Evolutionary conservation across 2,329 filamentous ascomycete species (phyloP), one percentile per base, ranked within the genome.

Genomic region (Claviceps arundinis): DNA sequence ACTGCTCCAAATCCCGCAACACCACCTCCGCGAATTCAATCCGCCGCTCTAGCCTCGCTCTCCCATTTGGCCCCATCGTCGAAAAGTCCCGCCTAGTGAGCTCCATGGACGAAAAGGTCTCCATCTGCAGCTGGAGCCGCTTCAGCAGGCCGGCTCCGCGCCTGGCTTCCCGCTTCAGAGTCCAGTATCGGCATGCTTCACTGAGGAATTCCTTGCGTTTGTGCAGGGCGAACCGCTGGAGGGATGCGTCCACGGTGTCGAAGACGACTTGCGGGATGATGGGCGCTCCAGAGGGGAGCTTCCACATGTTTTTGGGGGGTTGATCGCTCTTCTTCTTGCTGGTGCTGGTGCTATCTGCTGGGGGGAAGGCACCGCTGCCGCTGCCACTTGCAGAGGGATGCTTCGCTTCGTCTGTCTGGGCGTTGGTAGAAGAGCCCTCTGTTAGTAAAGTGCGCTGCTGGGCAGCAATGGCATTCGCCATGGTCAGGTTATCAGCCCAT

Each of bases 151-250:
- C 89, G 34, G 93, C 93, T 47, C 93, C 93, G 54, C 93, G 80
- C 37, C 93, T 82, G 56, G 91, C 87, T 67, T 98, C 93, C 52
- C 93, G 82, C 71, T 98, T 98, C 56, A 98, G 69, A 0, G 93
- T 97, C 93, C 93, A 98, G 69, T 97, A 98, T 60, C 89, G 89
- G 70, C 91, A 97, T 2, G 87, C 87, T 66, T 96, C 91, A 53
- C 89, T 85, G 2, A 94, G 84, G 65, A 89, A 98, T 55, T 96
- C 90, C 64, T 94, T 95, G 50, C 89, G 82, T 64, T 93, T 94
- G 34, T 85, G 81, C 53, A 82, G 72, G 38, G 81, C 80, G 65
- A 97, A 97, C 47, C 88, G 82, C 56, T 84, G 80, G 37, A 98
- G 76, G 0, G 90, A 87, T 45, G 81, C 80, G 59, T 95, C 87